phyloP scores from a whole-genome alignment of 345 rosid genomes.

The Citrus maxima region DNA sequence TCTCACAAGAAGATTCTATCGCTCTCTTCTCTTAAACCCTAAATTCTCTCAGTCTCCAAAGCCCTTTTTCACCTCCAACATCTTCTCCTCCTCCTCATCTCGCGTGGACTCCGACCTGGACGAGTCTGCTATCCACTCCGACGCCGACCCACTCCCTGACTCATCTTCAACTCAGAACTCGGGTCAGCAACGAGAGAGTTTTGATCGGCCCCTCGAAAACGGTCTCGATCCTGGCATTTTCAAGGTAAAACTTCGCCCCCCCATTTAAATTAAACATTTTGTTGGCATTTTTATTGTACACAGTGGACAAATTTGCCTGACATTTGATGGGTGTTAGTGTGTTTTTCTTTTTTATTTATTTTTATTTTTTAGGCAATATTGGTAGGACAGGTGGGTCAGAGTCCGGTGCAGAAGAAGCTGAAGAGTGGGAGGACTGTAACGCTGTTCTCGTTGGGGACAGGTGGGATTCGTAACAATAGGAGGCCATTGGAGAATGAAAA shows the following conservation, averaged over 20 bases:
- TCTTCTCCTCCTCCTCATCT: constrained; percentile 21
- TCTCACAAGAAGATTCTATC: constrained; percentile 50
- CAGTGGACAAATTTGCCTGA: too few relatives aligned
- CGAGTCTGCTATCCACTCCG: constrained; percentile 28
- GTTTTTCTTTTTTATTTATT: neutral
- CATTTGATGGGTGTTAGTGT: too few relatives aligned
- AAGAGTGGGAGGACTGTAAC: constrained; percentile 59
- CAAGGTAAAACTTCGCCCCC: constrained; percentile 42
- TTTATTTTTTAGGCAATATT: constrained; percentile 61
- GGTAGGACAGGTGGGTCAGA: constrained; percentile 87
- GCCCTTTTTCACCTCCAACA: constrained; percentile 47
- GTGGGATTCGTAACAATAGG: constrained; percentile 78
- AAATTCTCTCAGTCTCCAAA: constrained; percentile 26
- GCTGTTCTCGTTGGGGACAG: constrained; percentile 72
- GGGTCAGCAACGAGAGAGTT: constrained; percentile 27
- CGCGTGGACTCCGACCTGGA: constrained; percentile 29
- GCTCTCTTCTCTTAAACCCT: constrained; percentile 43
- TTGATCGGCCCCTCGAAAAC: constrained; percentile 59
- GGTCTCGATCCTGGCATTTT: constrained; percentile 78
- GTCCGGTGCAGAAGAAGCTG: constrained; percentile 73
- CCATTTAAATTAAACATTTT: neutral
- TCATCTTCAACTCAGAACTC: constrained; percentile 17
- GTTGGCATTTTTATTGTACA: too few relatives aligned
- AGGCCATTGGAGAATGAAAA: constrained; percentile 72
- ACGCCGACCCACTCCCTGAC: constrained; percentile 28